Percentiles rank a stretch among this genome's conserved stretches.
Evolutionary conservation across 2,329 filamentous ascomycete species (phyloP).

Genomic region (Fusarium liriodendri): DNA sequence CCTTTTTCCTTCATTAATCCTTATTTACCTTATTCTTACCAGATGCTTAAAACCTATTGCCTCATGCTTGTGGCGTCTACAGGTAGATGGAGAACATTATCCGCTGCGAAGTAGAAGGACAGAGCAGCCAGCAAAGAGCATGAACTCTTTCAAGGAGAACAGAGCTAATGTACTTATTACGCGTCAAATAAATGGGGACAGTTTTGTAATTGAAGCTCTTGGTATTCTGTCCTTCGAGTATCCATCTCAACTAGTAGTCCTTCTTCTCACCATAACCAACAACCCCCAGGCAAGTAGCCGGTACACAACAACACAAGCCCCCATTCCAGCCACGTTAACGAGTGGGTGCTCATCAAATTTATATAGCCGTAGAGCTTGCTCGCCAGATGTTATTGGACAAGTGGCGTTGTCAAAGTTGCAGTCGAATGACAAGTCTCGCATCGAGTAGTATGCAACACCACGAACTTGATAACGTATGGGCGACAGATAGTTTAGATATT

Average conservation of each 20-base stretch:
- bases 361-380: conserved; percentile 76
- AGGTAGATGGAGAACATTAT: too few relatives aligned
- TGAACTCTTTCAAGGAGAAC: too few relatives aligned
- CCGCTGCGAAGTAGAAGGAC: too few relatives aligned
- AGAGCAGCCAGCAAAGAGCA: too few relatives aligned
- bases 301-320: conserved; percentile 73
- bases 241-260: not conserved
- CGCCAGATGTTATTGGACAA: conserved; percentile 74
- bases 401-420: conserved; percentile 68
- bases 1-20: too few relatives aligned
- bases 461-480: conserved; percentile 77
- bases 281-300: conserved; percentile 71
- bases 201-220: too few relatives aligned
- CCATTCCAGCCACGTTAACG: conserved; percentile 72
- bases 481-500: conserved; percentile 76
- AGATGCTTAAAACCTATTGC: too few relatives aligned
- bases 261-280: conserved; percentile 60
- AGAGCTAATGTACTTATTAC: too few relatives aligned
- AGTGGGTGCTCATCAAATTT: conserved; percentile 70
- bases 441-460: conserved; percentile 73
- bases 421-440: conserved; percentile 70
- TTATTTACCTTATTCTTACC: too few relatives aligned
- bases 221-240: not conserved
- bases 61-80: too few relatives aligned
- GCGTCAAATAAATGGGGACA: too few relatives aligned